Percentiles rank a stretch among this genome's conserved stretches.
Conservation (phyloP, 192 early-diverging fungal species). For the Entrophospora sp. region DNA sequence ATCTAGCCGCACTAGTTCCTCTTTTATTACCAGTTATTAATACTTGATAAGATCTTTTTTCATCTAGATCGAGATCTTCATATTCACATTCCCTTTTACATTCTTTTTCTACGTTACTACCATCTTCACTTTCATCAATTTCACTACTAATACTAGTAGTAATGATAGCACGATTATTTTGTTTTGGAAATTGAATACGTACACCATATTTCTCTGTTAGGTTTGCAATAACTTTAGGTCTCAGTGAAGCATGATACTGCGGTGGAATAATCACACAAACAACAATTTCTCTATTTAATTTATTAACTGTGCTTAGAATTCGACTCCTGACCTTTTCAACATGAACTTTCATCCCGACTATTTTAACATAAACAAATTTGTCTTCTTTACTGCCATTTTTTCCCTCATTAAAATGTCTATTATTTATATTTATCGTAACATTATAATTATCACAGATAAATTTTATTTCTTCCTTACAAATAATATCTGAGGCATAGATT, state of each 20-base stretch:
- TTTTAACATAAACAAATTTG: constrained; percentile 52
- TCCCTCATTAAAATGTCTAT: constrained; percentile 26
- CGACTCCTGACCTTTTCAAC: constrained; percentile 63
- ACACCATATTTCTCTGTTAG: constrained; percentile 73
- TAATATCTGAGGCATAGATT: constrained; percentile 58
- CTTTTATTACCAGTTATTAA: constrained; percentile 75
- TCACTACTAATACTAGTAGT: too few species aligned
- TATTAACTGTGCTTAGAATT: constrained; percentile 56
- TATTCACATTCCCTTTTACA: too few species aligned
- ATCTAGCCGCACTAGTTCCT: constrained; percentile 69
- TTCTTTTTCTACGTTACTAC: too few species aligned
- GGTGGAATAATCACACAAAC: constrained; percentile 49
- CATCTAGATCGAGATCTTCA: constrained; percentile 42
- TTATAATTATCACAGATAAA: constrained; percentile 65
- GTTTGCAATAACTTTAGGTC: constrained; percentile 58
- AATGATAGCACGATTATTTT: constrained; percentile 22
- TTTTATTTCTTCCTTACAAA: constrained; percentile 84
- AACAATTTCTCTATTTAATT: constrained; percentile 55
- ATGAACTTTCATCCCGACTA: constrained; percentile 74
- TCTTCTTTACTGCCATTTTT: constrained; percentile 35
- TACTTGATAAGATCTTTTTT: constrained; percentile 54
- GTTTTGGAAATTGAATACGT: constrained; percentile 60
- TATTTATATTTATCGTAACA: constrained; percentile 61
- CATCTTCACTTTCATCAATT: too few species aligned
- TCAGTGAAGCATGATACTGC: constrained; percentile 60